phyloP scores from a whole-genome alignment of 164 flowering plant species.

The Taxillus chinensis region DNA sequence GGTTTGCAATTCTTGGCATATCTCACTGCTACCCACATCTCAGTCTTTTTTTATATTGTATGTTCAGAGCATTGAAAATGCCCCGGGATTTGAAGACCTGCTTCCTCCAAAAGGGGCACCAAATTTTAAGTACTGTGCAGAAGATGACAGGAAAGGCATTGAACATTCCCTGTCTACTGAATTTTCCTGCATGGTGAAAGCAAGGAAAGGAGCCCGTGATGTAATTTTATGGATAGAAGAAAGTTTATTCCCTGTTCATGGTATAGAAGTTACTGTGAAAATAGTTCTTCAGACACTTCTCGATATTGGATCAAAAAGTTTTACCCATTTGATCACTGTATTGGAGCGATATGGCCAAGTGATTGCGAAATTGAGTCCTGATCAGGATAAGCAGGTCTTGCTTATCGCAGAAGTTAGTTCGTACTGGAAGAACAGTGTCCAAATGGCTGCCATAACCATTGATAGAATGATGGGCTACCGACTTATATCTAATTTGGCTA shows the following conservation, averaged over 20 bases:
- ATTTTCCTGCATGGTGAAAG: slow-evolving; percentile 75
- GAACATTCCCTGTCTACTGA: slow-evolving; percentile 47
- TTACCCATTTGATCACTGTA: slow-evolving; percentile 91
- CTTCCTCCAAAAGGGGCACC: slow-evolving; percentile 86
- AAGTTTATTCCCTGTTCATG: slow-evolving; percentile 61
- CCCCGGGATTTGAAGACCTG: slow-evolving; percentile 79
- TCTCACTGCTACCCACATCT: slow-evolving; percentile 1
- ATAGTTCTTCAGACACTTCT: slow-evolving; percentile 82
- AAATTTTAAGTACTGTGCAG: slow-evolving; percentile 45
- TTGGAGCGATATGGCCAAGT: slow-evolving; percentile 97
- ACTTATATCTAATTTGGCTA: slow-evolving; percentile 81
- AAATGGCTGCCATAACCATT: slow-evolving; percentile 78
- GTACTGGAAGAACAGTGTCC: slow-evolving; percentile 84
- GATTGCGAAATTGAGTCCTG: slow-evolving; percentile 67
- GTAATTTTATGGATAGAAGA: slow-evolving; percentile 83
- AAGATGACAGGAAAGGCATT: slow-evolving; percentile 41
- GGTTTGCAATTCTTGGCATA: too few relatives aligned
- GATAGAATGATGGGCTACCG: slow-evolving; percentile 99
- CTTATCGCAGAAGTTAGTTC: slow-evolving; percentile 70
- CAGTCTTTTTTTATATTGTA: background rate
- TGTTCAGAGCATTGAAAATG: slow-evolving; percentile 79
- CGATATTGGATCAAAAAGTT: slow-evolving; percentile 96
- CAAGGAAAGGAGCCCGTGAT: slow-evolving; percentile 57
- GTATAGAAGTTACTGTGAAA: slow-evolving; percentile 48
- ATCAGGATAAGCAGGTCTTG: slow-evolving; percentile 72